Evolutionary conservation across 2,329 filamentous ascomycete species (phyloP), one percentile per base, ranked within the genome.

Genomic region (Aspergillus ochraceoroseus): DNA sequence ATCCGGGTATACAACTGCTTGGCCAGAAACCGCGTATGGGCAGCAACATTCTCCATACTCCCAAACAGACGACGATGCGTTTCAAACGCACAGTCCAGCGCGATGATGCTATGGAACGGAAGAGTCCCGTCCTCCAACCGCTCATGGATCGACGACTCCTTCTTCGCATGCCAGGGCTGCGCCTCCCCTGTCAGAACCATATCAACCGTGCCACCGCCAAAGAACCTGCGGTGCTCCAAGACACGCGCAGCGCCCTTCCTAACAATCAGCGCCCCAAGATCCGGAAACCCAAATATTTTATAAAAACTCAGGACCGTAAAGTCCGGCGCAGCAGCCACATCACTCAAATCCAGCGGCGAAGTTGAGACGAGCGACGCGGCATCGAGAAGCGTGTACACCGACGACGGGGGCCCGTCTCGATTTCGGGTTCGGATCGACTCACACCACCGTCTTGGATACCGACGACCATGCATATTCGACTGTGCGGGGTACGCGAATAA

Each of bases 221-320:
- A 98, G 56, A 94, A 98, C 47, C 71, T 80, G 44, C 87, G 78
- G 28, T 72, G 70, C 20, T 76, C 69, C 32, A 95, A 80, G 2
- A 83, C 59, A 26, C 73, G 62, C 5, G 77, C 79, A 8, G 85
- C 77, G 20, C 77, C 73, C 52, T 86, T 88, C 28, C 84, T 80
- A 8, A 96, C 80, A 19, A 96, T 80, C 43, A 98, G 67, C 1
- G 82, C 88, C 1, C 90, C 90, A 2, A 96, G 71, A 59, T 96
- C 87, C 0, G 90, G 90, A 50, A 95, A 95, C 1, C 92, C 90
- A 62, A 96, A 96, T n/a, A 95, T 89, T 63, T 96, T 98, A 69
- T 95, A 94, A 49, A 96, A 80, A 62, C 89, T 95, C 28, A 96
- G 57, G 0, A 87, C 84, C 0, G 79, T 83, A 51, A 96, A 96